phyloP scores from a whole-genome alignment of 2,329 filamentous ascomycete genomes.

The Pezicula rhizophila region DNA sequence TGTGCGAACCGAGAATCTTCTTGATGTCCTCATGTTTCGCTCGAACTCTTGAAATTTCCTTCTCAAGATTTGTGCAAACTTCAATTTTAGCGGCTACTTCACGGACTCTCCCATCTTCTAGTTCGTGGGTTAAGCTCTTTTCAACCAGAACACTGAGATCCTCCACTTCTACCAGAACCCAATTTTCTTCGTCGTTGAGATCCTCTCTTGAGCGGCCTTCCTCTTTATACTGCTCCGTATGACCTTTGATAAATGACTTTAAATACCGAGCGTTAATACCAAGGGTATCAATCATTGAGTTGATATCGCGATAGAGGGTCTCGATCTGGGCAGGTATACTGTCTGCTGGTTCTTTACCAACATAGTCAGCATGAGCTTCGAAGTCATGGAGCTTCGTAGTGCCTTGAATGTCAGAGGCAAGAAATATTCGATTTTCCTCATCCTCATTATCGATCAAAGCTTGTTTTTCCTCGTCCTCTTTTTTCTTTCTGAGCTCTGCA shows the following conservation, averaged over 20 bases:
- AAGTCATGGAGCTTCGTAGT: slow-evolving; percentile 61
- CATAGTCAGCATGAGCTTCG: slow-evolving; percentile 53
- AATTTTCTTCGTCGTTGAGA: slow-evolving; percentile 61
- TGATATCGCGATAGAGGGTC: slow-evolving; percentile 71
- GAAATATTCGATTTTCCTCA: slow-evolving; percentile 57
- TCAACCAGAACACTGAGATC: slow-evolving; percentile 61
- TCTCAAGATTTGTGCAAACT: slow-evolving; percentile 59
- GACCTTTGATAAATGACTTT: slow-evolving; percentile 57
- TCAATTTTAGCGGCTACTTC: slow-evolving; percentile 64
- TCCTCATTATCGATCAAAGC: slow-evolving; percentile 63
- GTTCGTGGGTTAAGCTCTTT: slow-evolving; percentile 53
- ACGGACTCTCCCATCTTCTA: slow-evolving; percentile 63
- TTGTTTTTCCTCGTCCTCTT: slow-evolving; percentile 50
- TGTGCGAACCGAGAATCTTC: slow-evolving; percentile 63
- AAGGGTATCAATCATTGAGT: slow-evolving; percentile 89
- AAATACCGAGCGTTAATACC: slow-evolving; percentile 72
- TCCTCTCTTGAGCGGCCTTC: slow-evolving; percentile 57
- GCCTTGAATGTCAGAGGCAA: slow-evolving; percentile 55
- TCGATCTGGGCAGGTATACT: slow-evolving; percentile 59
- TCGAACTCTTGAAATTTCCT: slow-evolving; percentile 66
- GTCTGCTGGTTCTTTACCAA: slow-evolving; percentile 38
- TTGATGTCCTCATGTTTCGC: slow-evolving; percentile 73
- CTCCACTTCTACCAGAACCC: slow-evolving; percentile 71
- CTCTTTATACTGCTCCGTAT: slow-evolving; percentile 49
- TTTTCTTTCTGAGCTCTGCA: slow-evolving; percentile 39